These are phyloP conservation scores for Collybia sp. DNA, from an alignment of 768 basidiomycete genomes.

Conservation along the genomic window DNA sequence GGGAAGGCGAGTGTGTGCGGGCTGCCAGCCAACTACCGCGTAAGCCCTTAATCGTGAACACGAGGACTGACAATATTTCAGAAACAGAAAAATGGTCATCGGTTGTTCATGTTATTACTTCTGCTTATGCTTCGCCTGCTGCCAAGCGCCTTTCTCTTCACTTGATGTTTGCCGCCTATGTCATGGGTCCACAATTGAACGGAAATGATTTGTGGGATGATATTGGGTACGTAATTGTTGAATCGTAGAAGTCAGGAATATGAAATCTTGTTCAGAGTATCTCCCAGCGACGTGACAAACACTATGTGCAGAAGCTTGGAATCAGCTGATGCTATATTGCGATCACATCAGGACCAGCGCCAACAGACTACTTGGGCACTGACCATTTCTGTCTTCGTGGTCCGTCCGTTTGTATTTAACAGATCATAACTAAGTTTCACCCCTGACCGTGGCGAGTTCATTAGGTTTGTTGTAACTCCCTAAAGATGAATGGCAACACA, in stretches of 20 bases:
- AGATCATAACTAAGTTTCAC: background rate
- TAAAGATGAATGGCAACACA: background rate
- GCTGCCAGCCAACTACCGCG: conserved; percentile 71
- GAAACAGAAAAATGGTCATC: conserved; percentile 49
- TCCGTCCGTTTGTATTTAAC: conserved; percentile 11
- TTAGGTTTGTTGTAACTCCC: conserved; percentile 18
- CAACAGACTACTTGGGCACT: conserved; percentile 31
- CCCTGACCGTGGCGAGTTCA: background rate
- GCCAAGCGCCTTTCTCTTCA: conserved; percentile 54
- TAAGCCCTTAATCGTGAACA: conserved; percentile 15
- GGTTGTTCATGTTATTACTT: conserved; percentile 39
- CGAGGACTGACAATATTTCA: conserved; percentile 7
- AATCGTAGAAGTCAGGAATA: background rate
- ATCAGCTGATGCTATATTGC: background rate
- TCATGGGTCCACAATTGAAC: conserved; percentile 42
- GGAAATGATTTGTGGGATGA: conserved; percentile 16
- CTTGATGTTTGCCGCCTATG: conserved; percentile 49
- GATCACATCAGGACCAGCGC: conserved; percentile 14
- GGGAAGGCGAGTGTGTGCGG: conserved; percentile 45
- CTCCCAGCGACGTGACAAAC: conserved; percentile 12
- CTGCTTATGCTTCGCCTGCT: conserved; percentile 51
- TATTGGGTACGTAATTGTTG: conserved; percentile 8
- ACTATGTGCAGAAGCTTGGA: background rate
- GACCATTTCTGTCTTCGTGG: conserved; percentile 37
- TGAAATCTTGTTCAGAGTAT: background rate